Base-by-base conservation (phyloP, 148 eudicot species). In the Rhododendron kiyosumense region DNA sequence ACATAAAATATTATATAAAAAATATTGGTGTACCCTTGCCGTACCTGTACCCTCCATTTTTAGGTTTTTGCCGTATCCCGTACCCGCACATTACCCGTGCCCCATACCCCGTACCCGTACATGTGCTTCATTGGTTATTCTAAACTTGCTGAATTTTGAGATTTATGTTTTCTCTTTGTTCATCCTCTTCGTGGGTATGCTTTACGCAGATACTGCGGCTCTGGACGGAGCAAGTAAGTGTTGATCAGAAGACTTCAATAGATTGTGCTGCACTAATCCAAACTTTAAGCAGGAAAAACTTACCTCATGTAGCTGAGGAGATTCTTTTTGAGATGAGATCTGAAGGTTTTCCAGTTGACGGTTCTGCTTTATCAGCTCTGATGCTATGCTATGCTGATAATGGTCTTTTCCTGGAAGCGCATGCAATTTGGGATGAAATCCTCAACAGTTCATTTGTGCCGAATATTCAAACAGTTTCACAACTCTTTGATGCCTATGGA, bases 401-500 rank as follows among this genome's bases (percentile, higher is more conserved):
- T 77, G 94, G 93, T 73, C 84, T 86, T 69, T 81, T 88, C 71
- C 67, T 84, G 0, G 88, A 93, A 90, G 94, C 94, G n/a, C 83
- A 88, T 38, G 89, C 85, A 8, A 84, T 93, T 43, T 94, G 95
- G 95, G 92, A 92, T 91, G 92, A 86, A 34, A 82, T 93, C 30
- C 10, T 92, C 3, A 88, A 94, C 87, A 91, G 94, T 83, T 93
- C 94, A 8, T 91, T 83, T 78, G 59, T 36, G 20, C 97, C 92
- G 3, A 83, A 85, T 87, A 54, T 86, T 83, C 85, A 90, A 46
- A 54, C 91, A 59, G 89, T 93, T 84, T 92, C 94, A 54, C 73
- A 87, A 76, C 84, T 96, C 18, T 84, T 96, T 51, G 84, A 84
- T 49, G 87, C 93, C 52, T 93, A 87, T 87, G 92, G 92, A n/a